Evolutionary conservation across 2,329 filamentous ascomycete species (phyloP), one percentile per base, ranked within the genome.

Genomic region (Phyllachora maydis): DNA sequence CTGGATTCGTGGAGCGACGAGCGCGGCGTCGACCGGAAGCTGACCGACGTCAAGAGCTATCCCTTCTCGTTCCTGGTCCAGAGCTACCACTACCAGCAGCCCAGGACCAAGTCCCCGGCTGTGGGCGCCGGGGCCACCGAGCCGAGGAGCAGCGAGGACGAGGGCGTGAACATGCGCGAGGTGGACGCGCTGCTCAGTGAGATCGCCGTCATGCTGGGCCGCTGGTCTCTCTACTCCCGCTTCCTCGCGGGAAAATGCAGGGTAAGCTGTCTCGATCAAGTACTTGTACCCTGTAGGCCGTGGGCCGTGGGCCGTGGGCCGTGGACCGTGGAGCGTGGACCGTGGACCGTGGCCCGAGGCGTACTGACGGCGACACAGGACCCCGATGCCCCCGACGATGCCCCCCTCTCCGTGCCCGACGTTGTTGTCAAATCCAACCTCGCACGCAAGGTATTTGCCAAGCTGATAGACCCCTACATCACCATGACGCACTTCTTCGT

Each of bases 31-130:
- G 77, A 85, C 40, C 67, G 85, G 36, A 79, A 75, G 40, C 56
- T 98, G 30, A 95, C 78, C 3, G 88, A 98, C 39, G 79, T 92
- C 46, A 95, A 90, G 51, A 92, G 83, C 26, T 98, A 98, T 42
- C 83, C 88, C 1, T 98, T 92, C 45, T 92, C 83, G 0, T 98
- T 98, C 41, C 54, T 98, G 21, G 83, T 95, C 0, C 83, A 93
- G 47, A 93, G 83, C 50, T 93, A 92, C 43, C 45, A 92, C 22
- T 69, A 78, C 0, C 56, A 64, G 15, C 73, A 79, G 28, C 63
- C 73, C 3, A 65, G 79, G 21, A 66, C 79, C 18, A 72, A 62
- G 32, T 91, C 83, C 2, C 85, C 85, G 1, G 45, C 60, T 17
- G 65, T 66, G 9, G 54, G 56, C 11, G 49, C 50, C 8, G 37